A percentile compares a stretch with the other conserved stretches of the same genome.
Evolutionary conservation across 2,329 filamentous ascomycete species (phyloP).

Genomic region (Cercospora brassicicola): DNA sequence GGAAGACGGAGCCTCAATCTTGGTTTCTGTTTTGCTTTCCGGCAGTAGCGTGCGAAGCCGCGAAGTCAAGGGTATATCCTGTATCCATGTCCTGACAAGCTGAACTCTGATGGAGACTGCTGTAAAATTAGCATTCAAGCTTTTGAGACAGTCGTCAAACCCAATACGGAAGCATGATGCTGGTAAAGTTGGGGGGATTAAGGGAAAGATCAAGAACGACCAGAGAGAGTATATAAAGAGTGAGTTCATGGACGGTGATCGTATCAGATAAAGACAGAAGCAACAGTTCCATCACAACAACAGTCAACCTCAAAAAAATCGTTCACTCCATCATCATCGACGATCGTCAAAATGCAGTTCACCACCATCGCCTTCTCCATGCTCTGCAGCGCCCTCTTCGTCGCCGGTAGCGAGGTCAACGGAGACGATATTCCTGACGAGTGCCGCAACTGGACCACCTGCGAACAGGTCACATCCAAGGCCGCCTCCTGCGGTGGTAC

Average conservation of each 20-base stretch:
- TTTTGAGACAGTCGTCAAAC: neutral
- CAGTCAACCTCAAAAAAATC: no score
- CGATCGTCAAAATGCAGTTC: neutral
- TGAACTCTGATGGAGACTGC: neutral
- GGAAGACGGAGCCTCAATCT: no score
- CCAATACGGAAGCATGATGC: neutral
- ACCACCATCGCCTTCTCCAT: neutral
- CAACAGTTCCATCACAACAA: neutral
- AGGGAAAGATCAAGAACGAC: neutral
- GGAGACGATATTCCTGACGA: neutral
- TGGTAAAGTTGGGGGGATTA: neutral
- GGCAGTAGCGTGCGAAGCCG: neutral
- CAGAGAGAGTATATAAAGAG: neutral
- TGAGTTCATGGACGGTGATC: neutral
- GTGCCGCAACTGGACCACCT: no score
- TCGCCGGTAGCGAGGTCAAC: conserved; percentile 1
- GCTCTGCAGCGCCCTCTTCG: neutral
- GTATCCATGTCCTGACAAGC: neutral
- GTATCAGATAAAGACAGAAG: neutral
- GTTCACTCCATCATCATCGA: neutral
- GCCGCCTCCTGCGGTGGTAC: neutral
- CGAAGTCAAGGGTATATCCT: neutral
- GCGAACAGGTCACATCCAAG: no score
- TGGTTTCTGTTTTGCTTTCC: no score
- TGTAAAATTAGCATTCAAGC: neutral